Conservation (phyloP, 345 rosid genomes). For the Brassica napus region Da-Ae NC_063444.1:16065501-16066000, state of each 20-base stretch:
- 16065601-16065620: too few relatives aligned
- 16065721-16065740: conserved; percentile 12
- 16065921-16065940: conserved; percentile 11
- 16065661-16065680: too few relatives aligned
- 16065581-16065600: too few relatives aligned
- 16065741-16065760: conserved; percentile 29
- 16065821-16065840: conserved; percentile 27
- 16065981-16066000: conserved; percentile 13
- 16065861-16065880: conserved; percentile 8
- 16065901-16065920: background rate
- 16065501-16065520: too few relatives aligned
- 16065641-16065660: too few relatives aligned
- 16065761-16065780: conserved; percentile 18
- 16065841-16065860: background rate
- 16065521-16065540: too few relatives aligned
- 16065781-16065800: conserved; percentile 39
- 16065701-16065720: background rate
- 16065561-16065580: too few relatives aligned
- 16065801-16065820: conserved; percentile 38
- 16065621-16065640: too few relatives aligned
- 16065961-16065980: conserved; percentile 14
- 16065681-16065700: too few relatives aligned
- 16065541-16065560: too few relatives aligned
- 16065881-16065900: background rate
- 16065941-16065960: background rate